Base-by-base conservation (phyloP, 495 filamentous ascomycete genomes). In the Aspergillus sclerotioniger region DNA sequence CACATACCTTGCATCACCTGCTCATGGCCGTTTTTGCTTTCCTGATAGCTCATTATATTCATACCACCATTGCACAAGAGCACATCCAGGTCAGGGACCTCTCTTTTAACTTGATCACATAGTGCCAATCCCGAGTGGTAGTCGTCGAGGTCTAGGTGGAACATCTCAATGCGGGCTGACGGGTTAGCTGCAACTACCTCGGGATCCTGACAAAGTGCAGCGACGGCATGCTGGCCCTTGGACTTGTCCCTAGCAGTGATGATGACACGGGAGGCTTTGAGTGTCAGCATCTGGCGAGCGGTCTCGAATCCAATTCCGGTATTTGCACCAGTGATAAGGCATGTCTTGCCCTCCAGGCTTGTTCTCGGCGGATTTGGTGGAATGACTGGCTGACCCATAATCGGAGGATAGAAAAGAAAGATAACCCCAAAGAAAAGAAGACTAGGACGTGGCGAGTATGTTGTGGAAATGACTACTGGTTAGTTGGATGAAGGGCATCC, bases 321-420 rank as follows among this genome's bases (percentile, higher is more conserved):
- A 53, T 82, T 83, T 16, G 72, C 72, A 20, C 83, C 82, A 0
- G 81, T 87, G 32, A 85, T 62, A 41, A 86, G 66, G 19, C 81
- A 66, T 1, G 78, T 83, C 48, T 79, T 65, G 20, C 64, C 64
- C 0, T 46, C 20, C 29, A 71, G 49, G 45, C 37, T 44, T 3
- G 58, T 61, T 29, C 19, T 32, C 20, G 12, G 3, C 0, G 39
- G 52, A 1, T 39, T 54, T 13, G 52, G 39, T n/a, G 39, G 37
- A n/a, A 54, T 28, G 0, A 1, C n/a, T 21, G 52, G 39, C 13
- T 54, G 52, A 9, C 39, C 7, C 15, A 53, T 53, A 13, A 5
- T 41, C 3, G 2, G n/a, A 13, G 37, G 10, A 39, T 39, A n/a
- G 6, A 41, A 37, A 1, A 37, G 33, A 37, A 37, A 1, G 33